These are phyloP conservation scores for Pneumocystis jirovecii DNA, from an alignment of 1,139 yeast genomes.

Conservation along the genomic window DNA sequence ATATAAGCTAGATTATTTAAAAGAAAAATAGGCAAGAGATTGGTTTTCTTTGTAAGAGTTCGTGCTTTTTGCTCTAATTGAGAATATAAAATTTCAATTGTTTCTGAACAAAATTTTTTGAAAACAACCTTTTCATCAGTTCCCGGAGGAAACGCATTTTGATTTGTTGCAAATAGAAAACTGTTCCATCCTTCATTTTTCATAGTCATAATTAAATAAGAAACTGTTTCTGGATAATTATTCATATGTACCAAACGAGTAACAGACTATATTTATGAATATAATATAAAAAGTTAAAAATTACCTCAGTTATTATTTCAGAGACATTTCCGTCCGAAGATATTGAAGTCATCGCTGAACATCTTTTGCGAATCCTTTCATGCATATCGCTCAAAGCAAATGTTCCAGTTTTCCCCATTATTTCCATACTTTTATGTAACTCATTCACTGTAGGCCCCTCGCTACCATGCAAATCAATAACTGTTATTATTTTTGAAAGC, in stretches of 20 bases:
- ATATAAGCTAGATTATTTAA: constrained; percentile 6
- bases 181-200: constrained; percentile 11
- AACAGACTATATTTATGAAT: background rate
- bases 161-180: background rate
- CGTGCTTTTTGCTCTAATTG: constrained; percentile 9
- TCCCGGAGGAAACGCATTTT: background rate
- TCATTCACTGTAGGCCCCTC: constrained; percentile 6
- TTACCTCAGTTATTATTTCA: constrained; percentile 2
- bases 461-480: constrained; percentile 2
- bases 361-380: constrained; percentile 6
- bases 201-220: constrained; percentile 4
- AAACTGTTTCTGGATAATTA: constrained; percentile 6
- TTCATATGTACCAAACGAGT: constrained; percentile 3
- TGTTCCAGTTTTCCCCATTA: constrained; percentile 3
- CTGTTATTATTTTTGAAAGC: background rate
- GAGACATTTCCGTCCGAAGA: constrained; percentile 6
- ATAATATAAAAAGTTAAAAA: background rate
- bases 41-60: constrained; percentile 2
- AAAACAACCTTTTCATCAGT: background rate
- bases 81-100: constrained; percentile 4
- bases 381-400: constrained; percentile 6
- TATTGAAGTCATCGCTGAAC: constrained; percentile 1
- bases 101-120: constrained; percentile 3
- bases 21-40: constrained; percentile 6
- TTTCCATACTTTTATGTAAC: constrained; percentile 1